phyloP scores from a whole-genome alignment of 441 rosid species.

The Biscutella auriculata region DNA sequence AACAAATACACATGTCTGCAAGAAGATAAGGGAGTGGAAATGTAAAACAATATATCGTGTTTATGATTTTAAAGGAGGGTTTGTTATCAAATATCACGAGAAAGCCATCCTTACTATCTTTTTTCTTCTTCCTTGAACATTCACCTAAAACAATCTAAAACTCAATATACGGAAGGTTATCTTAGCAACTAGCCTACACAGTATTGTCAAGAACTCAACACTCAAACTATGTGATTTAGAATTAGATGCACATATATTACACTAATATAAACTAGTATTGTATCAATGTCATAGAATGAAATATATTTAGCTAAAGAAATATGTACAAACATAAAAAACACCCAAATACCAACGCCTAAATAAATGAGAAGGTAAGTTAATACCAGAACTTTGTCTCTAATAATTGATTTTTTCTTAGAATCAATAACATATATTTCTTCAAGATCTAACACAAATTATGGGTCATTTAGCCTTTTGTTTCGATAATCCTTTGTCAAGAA shows the following conservation, averaged over 20 bases:
- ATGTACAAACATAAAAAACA: not conserved
- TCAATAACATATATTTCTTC: conserved; percentile 91
- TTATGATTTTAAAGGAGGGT: conserved; percentile 60
- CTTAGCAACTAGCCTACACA: not conserved
- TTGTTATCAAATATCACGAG: conserved; percentile 76
- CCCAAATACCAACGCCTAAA: not conserved
- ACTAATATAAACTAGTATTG: not conserved
- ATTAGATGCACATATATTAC: not conserved
- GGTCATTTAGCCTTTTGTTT: conserved; percentile 63
- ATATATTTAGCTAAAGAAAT: not conserved
- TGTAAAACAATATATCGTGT: conserved; percentile 32
- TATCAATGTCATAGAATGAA: not conserved
- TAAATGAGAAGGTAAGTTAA: conserved; percentile 3
- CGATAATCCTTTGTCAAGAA: conserved; percentile 78
- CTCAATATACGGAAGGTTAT: not conserved
- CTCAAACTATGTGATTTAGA: not conserved
- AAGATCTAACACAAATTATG: conserved; percentile 79
- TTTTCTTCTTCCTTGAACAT: conserved; percentile 65
- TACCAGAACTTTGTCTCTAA: conserved; percentile 85
- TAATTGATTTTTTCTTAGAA: conserved; percentile 75
- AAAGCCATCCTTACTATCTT: conserved; percentile 73
- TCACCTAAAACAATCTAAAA: conserved; percentile 40
- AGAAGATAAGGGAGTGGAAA: not conserved
- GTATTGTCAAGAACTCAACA: not conserved
- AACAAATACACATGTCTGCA: not conserved